A percentile compares a stretch with the other conserved stretches of the same genome.
Evolutionary conservation across 768 basidiomycete species (phyloP).

Genomic region (Cystobasidium ongulense): DNA sequence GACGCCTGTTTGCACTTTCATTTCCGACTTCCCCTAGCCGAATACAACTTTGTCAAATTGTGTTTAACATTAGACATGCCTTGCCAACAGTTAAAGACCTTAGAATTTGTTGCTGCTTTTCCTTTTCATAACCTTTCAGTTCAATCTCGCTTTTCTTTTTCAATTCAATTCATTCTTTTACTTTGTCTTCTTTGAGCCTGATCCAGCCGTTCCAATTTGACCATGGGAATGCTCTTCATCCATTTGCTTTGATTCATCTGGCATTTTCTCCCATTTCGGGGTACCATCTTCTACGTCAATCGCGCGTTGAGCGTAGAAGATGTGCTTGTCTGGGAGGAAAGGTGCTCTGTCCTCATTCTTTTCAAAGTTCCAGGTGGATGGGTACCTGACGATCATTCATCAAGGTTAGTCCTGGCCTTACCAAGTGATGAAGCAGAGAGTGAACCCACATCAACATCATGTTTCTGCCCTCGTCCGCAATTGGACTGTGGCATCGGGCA

Average conservation of each 20-base stretch:
- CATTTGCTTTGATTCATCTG: conserved; percentile 19
- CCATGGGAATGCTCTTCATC: conserved; percentile 20
- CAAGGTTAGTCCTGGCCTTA: too few relatives aligned
- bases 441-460: conserved; percentile 32
- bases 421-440: not conserved
- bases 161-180: not conserved
- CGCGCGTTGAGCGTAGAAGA: conserved; percentile 15
- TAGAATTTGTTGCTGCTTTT: too few relatives aligned
- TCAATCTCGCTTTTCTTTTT: too few relatives aligned
- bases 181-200: not conserved
- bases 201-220: conserved; percentile 9
- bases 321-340: conserved; percentile 25
- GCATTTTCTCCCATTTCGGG: conserved; percentile 21
- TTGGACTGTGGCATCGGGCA: conserved; percentile 21
- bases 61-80: too few relatives aligned
- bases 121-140: too few relatives aligned
- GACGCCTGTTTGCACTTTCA: too few relatives aligned
- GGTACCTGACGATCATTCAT: conserved; percentile 15
- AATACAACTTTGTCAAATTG: too few relatives aligned
- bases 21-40: too few relatives aligned
- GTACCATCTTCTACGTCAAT: conserved; percentile 24
- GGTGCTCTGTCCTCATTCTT: conserved; percentile 19
- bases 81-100: too few relatives aligned
- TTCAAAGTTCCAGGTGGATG: conserved; percentile 14
- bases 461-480: conserved; percentile 29